These are phyloP conservation scores for Aspergillus diversus DNA, from an alignment of 495 filamentous ascomycete species.

Conservation along the genomic window DNA sequence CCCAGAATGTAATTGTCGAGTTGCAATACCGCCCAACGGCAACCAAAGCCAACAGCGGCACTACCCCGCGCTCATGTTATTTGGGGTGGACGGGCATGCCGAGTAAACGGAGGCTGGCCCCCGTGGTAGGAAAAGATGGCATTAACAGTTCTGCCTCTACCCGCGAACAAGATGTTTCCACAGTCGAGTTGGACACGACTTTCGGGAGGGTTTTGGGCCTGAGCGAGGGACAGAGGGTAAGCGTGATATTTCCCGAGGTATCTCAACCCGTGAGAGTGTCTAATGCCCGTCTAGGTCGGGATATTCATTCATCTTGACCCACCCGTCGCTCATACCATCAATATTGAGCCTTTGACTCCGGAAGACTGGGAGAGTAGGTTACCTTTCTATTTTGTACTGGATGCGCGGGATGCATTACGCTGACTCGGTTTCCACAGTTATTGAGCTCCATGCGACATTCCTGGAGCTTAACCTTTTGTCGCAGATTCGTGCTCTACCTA, in stretches of 20 bases:
- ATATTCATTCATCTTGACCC: constrained; percentile 83
- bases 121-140: constrained; percentile 73
- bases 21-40: constrained; percentile 63
- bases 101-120: constrained; percentile 77
- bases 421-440: constrained; percentile 57
- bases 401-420: neutral
- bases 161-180: constrained; percentile 70
- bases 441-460: constrained; percentile 93
- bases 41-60: constrained; percentile 44
- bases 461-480: constrained; percentile 90
- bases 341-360: constrained; percentile 92
- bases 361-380: constrained; percentile 88
- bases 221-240: constrained; percentile 82
- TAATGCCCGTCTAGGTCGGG: constrained; percentile 56
- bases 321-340: constrained; percentile 85
- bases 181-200: constrained; percentile 87
- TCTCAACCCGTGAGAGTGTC: constrained; percentile 10
- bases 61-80: constrained; percentile 70
- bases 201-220: constrained; percentile 84
- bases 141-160: constrained; percentile 60
- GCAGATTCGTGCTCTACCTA: constrained; percentile 91
- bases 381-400: neutral
- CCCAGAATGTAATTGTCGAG: constrained; percentile 96
- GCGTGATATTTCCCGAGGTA: constrained; percentile 22
- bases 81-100: constrained; percentile 97